These are phyloP conservation scores for Juglanconis juglandina DNA, from an alignment of 2,329 filamentous ascomycete genomes.

Conservation along the genomic window DNA sequence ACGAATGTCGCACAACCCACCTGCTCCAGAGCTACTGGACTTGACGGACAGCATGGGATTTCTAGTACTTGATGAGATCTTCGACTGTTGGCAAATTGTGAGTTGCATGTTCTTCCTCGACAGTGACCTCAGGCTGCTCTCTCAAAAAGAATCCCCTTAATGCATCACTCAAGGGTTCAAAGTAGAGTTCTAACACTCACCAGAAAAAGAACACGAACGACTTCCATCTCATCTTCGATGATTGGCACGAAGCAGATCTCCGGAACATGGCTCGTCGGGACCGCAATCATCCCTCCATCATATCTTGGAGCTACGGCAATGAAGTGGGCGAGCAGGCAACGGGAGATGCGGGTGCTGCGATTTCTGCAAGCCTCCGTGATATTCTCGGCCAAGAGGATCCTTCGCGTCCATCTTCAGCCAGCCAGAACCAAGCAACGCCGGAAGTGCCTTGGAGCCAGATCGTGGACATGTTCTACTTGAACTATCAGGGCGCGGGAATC, in stretches of 20 bases:
- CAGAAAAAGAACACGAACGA: slow-evolving; percentile 44
- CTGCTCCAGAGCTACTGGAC: slow-evolving; percentile 47
- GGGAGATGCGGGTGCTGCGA: slow-evolving; percentile 28
- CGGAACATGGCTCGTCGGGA: slow-evolving; percentile 50
- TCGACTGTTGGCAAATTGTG: slow-evolving; percentile 44
- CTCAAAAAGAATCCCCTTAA: no score
- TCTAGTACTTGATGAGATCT: slow-evolving; percentile 51
- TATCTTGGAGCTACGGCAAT: slow-evolving; percentile 53
- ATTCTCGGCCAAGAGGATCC: slow-evolving; percentile 46
- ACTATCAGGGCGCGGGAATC: slow-evolving; percentile 54
- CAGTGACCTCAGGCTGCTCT: no score
- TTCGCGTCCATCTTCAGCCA: slow-evolving; percentile 41
- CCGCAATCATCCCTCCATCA: slow-evolving; percentile 51
- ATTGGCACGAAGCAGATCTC: slow-evolving; percentile 53
- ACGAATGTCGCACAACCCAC: slow-evolving; percentile 52
- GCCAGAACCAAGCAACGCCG: slow-evolving; percentile 44
- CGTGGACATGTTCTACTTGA: slow-evolving; percentile 48
- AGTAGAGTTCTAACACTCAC: no score
- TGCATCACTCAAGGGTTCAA: no score
- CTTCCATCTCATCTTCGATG: slow-evolving; percentile 48
- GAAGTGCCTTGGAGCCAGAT: slow-evolving; percentile 35
- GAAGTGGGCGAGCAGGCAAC: slow-evolving; percentile 47
- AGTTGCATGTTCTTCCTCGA: no score
- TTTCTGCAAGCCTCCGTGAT: slow-evolving; percentile 34
- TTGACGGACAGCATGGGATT: slow-evolving; percentile 48